Base-by-base conservation (phyloP, 2,329 filamentous ascomycete genomes). In the Aspergillus intermedius region DNA sequence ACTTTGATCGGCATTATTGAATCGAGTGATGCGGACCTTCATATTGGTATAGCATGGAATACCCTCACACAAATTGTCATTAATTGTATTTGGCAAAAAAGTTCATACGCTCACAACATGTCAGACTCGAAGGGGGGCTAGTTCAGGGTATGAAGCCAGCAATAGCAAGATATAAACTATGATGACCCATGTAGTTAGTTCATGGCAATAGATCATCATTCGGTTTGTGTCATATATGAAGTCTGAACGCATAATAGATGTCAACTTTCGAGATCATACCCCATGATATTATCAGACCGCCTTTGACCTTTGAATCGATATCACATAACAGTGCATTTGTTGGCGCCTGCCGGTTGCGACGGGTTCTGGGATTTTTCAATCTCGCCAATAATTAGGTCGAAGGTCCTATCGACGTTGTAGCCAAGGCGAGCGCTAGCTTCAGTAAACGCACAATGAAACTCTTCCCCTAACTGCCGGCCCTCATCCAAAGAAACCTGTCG, bases 301-400 rank as follows among this genome's bases (percentile, higher is more conserved):
- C 3, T 21, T 40, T 40, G 9, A 21, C 17, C 19, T 13, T 47
- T 47, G 48, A 47, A 42, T 51, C 17, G 25, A 57, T 52, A 23
- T 79, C 77, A 98, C 93, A 98, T 97, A 60, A 96, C 68, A 48
- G 69, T 61, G 69, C 93, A 97, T 73, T 94, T 95, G 61, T 82
- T 82, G 49, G 85, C 86, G 48, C 83, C 85, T 22, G 88, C 77
- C 6, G 89, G 85, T 72, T 95, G 88, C 61, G 84, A 84, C 1
- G 91, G 91, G 65, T 94, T 95, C 72, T 95, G 87, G 22, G 86
- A 84, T 73, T 94, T 95, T 73, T 98, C 93, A 54, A 98, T 91
- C 75, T 97, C 88, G 44, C 80, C 88, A 61, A 98, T 90, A 76
- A 98, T 85, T 55, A 94, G 78, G 72, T 97, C 91, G 65, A 98